Conservation (phyloP, 768 basidiomycete species). For the Hygrocybe coccinea region DNA sequence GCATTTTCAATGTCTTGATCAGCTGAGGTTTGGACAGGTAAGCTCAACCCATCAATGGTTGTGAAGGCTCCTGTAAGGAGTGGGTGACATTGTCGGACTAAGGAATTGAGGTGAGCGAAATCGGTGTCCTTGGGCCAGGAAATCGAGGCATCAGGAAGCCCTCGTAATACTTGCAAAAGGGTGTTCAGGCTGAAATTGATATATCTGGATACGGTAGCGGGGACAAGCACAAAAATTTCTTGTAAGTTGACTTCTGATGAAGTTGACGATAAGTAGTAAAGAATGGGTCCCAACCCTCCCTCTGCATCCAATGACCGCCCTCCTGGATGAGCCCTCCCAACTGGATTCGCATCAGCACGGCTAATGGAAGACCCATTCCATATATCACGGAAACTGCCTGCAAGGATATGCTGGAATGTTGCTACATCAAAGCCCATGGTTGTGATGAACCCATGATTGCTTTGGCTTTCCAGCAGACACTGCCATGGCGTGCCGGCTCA, state of each 20-base stretch:
- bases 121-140: slow-evolving; percentile 25
- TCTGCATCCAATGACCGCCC: slow-evolving; percentile 34
- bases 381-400: slow-evolving; percentile 27
- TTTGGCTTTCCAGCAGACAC: slow-evolving; percentile 23
- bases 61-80: slow-evolving; percentile 38
- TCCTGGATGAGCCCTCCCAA: slow-evolving; percentile 21
- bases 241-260: slow-evolving; percentile 38
- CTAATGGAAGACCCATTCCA: slow-evolving; percentile 30
- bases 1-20: slow-evolving; percentile 41
- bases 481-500: slow-evolving; percentile 34
- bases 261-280: slow-evolving; percentile 40
- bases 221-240: slow-evolving; percentile 43
- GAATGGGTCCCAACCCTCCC: slow-evolving; percentile 37
- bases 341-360: slow-evolving; percentile 20
- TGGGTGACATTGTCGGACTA: slow-evolving; percentile 31
- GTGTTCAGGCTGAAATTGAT: slow-evolving; percentile 30
- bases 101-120: slow-evolving; percentile 21
- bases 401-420: slow-evolving; percentile 34
- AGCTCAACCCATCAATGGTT: slow-evolving; percentile 36
- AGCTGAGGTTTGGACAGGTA: slow-evolving; percentile 29
- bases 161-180: slow-evolving; percentile 25
- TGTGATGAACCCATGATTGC: slow-evolving; percentile 40
- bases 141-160: slow-evolving; percentile 28
- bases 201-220: slow-evolving; percentile 34
- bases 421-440: slow-evolving; percentile 41